These are phyloP conservation scores for Monosporascus sp. DNA, from an alignment of 2,329 filamentous ascomycete genomes.

Conservation along the genomic window DNA sequence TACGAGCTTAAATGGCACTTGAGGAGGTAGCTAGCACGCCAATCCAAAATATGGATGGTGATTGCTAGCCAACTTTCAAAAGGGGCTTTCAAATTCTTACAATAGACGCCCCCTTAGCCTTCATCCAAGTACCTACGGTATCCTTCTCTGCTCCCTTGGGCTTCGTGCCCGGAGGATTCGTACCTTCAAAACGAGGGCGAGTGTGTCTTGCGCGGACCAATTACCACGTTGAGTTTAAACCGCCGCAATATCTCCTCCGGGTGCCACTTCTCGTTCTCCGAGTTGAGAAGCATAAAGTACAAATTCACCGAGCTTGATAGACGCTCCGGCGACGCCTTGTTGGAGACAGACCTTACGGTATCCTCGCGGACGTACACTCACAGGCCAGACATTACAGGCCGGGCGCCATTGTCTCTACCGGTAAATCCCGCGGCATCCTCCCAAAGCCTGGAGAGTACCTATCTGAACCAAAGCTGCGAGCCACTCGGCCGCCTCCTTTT, in stretches of 20 bases:
- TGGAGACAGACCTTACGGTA: conserved; percentile 11
- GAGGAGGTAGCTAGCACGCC: too few relatives aligned
- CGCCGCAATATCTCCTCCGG: conserved; percentile 12
- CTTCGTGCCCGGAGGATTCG: conserved; percentile 8
- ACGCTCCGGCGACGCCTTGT: conserved; percentile 6
- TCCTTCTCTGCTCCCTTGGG: conserved; percentile 3
- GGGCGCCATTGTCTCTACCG: conserved; percentile 5
- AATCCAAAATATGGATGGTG: too few relatives aligned
- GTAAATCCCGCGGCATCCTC: background rate
- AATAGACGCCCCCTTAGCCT: background rate
- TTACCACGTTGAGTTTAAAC: conserved; percentile 5
- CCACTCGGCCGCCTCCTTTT: conserved; percentile 9
- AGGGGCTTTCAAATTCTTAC: too few relatives aligned
- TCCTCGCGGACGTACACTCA: conserved; percentile 8
- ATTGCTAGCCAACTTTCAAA: too few relatives aligned
- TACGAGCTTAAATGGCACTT: too few relatives aligned
- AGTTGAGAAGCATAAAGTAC: conserved; percentile 8
- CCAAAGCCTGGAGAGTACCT: conserved; percentile 7
- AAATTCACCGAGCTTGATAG: conserved; percentile 3
- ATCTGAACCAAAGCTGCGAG: conserved; percentile 3
- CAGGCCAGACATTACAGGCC: conserved; percentile 13
- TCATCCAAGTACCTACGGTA: background rate
- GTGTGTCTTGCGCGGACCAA: background rate
- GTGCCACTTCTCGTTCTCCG: conserved; percentile 12
- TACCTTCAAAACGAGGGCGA: conserved; percentile 7